Base-by-base conservation (phyloP, 1,284 basidiomycete species). In the Phaffia rhodozyma region DNA sequence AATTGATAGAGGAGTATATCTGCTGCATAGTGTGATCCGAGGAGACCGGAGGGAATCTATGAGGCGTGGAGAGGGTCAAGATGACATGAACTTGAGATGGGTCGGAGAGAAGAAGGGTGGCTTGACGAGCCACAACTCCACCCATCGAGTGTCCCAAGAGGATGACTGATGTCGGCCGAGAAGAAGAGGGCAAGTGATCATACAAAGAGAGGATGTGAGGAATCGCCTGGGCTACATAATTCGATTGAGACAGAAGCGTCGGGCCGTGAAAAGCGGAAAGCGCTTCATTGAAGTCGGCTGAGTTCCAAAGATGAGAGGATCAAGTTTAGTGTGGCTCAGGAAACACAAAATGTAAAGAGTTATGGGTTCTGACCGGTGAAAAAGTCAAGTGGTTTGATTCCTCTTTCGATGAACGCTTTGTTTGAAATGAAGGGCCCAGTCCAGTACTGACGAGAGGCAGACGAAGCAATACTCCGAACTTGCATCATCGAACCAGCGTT, bases 141-240 rank as follows among this genome's bases (percentile, higher is more conserved):
- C 96, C 96, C 96, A 99, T 99, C 18, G 93, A 97, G 73, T 98
- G 94, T 0, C 87, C 94, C 70, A 97, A 78, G 63, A 98, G 73
- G 43, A 87, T 83, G 56, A 97, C 83, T 34, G 66, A 68, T 1
- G 60, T 65, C 3, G 71, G 75, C 1, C 69, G 68, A 7, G 57
- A 13, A 43, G 77, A 70, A 0, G 83, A 1, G 2, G 71, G 67
- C 0, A 70, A 66, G 34, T 71, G 68, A 47, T 78, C 73, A 72
- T 97, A 97, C 32, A 83, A 77, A 0, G 83, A 83, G 38, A 91
- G 81, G 60, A 98, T 86, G 68, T 88, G 89, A 5, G 78, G 75
- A 58, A 97, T 82, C 6, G 86, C 86, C 55, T 82, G 79, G 32
- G 83, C 80, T 21, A 90, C 81, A 74, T 90, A 98, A 21, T 79